These are phyloP conservation scores for Parachlorella kessleri DNA, from an alignment of 139 green algal species.

Conservation along the genomic window DNA sequence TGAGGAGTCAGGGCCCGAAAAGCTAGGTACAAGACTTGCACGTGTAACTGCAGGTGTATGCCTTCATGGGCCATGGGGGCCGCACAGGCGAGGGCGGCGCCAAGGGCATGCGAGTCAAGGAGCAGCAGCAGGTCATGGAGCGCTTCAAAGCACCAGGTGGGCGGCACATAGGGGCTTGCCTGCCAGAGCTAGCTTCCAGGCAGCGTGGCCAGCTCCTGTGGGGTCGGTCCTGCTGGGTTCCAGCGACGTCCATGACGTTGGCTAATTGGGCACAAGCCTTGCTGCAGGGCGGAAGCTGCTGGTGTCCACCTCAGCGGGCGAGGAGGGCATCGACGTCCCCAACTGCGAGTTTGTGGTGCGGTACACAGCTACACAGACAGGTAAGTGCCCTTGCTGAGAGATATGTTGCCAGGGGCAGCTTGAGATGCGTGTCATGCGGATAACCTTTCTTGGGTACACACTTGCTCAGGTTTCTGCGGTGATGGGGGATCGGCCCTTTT, in stretches of 20 bases:
- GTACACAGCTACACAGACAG: conserved; percentile 27
- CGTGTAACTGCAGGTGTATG: not conserved
- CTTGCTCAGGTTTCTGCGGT: too few species aligned
- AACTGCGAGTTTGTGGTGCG: conserved; percentile 41
- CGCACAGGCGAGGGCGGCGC: not conserved
- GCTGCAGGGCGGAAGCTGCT: conserved; percentile 30
- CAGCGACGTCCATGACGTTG: too few species aligned
- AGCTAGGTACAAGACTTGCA: too few species aligned
- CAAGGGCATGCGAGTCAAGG: conserved; percentile 18
- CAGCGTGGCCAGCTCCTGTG: too few species aligned
- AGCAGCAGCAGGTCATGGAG: conserved; percentile 30
- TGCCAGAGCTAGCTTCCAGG: too few species aligned
- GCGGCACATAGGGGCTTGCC: too few species aligned
- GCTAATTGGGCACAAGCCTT: not conserved
- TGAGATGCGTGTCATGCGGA: too few species aligned
- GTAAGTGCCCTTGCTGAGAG: too few species aligned
- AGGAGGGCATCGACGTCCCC: conserved; percentile 54
- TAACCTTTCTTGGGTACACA: too few species aligned
- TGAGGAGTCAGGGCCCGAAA: too few species aligned
- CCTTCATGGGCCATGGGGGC: conserved; percentile 33
- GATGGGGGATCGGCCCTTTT: not conserved
- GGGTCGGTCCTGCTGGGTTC: too few species aligned
- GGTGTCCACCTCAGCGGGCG: conserved; percentile 32
- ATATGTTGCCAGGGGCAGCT: too few species aligned
- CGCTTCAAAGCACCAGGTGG: conserved; percentile 2